Evolutionary conservation across 1,284 basidiomycete species (phyloP).

Genomic region (Puccinia polysora): DNA sequence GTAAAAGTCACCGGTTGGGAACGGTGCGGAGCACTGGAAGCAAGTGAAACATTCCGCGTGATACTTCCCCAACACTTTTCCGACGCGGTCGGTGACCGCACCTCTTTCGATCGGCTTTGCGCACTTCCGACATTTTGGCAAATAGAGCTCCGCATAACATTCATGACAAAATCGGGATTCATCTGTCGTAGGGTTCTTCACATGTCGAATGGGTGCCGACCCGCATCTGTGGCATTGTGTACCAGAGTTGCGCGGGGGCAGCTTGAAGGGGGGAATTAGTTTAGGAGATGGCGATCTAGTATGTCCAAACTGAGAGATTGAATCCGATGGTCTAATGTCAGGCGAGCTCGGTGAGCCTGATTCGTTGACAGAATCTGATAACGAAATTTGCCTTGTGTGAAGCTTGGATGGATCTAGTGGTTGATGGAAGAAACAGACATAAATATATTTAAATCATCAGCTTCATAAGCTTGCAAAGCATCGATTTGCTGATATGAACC

Average conservation of each 20-base stretch:
- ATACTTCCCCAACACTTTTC: conserved; percentile 51
- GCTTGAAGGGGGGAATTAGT: too few relatives aligned
- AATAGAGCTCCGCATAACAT: conserved; percentile 50
- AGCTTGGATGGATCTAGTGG: background rate
- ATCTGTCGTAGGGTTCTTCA: background rate
- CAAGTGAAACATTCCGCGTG: conserved; percentile 49
- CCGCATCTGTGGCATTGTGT: background rate
- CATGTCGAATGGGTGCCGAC: background rate
- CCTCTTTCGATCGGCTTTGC: conserved; percentile 48
- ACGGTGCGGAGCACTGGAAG: conserved; percentile 48
- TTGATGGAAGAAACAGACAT: too few relatives aligned
- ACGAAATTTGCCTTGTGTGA: background rate
- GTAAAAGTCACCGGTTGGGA: conserved; percentile 51
- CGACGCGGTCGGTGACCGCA: conserved; percentile 49
- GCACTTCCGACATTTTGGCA: conserved; percentile 52
- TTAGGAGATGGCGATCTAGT: conserved; percentile 16
- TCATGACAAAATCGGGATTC: conserved; percentile 46
- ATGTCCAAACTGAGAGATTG: conserved; percentile 25
- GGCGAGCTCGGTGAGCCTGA: conserved; percentile 15
- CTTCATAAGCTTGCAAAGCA: too few relatives aligned
- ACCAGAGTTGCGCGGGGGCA: background rate
- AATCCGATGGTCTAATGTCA: conserved; percentile 27
- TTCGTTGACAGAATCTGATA: background rate
- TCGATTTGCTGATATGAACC: too few relatives aligned
- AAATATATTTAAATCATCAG: too few relatives aligned